phyloP scores from a whole-genome alignment of 768 basidiomycete species.

The Cystobasidium onofrii region DNA sequence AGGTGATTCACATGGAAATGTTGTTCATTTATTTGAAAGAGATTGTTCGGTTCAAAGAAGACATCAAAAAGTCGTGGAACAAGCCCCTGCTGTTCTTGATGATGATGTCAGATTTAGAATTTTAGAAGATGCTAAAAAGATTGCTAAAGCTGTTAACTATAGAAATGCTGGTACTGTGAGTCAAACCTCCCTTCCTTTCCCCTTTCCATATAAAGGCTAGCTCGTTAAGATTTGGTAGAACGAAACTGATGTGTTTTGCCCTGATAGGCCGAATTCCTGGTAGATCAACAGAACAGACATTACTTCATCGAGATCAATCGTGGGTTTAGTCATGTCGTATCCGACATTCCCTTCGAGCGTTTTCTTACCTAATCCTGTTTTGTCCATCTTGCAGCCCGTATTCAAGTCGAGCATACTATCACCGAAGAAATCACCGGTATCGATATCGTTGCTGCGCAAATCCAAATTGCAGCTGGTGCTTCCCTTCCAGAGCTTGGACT shows the following conservation, averaged over 20 bases:
- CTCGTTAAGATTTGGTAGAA: neutral
- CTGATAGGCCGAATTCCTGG: constrained; percentile 67
- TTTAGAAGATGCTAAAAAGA: constrained; percentile 79
- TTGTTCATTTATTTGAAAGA: constrained; percentile 95
- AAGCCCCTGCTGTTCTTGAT: constrained; percentile 88
- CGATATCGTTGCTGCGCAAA: constrained; percentile 97
- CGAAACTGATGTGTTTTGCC: neutral
- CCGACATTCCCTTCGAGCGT: neutral
- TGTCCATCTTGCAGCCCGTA: constrained; percentile 54
- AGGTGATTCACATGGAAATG: constrained; percentile 84
- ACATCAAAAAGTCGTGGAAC: constrained; percentile 96
- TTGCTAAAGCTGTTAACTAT: constrained; percentile 87
- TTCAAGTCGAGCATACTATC: constrained; percentile 99
- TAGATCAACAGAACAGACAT: constrained; percentile 89
- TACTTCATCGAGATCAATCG: constrained; percentile 99
- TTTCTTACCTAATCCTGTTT: neutral
- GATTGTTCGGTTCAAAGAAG: constrained; percentile 97
- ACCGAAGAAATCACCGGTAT: constrained; percentile 99
- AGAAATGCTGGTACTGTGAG: constrained; percentile 87
- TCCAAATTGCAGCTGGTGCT: constrained; percentile 98
- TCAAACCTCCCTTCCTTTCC: too few relatives aligned
- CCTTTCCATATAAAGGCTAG: too few relatives aligned
- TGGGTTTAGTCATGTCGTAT: neutral
- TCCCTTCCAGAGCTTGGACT: constrained; percentile 89
- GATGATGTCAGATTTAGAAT: constrained; percentile 86